Conservation (phyloP, 1,284 basidiomycete species). For the Malassezia vespertilionis region DNA sequence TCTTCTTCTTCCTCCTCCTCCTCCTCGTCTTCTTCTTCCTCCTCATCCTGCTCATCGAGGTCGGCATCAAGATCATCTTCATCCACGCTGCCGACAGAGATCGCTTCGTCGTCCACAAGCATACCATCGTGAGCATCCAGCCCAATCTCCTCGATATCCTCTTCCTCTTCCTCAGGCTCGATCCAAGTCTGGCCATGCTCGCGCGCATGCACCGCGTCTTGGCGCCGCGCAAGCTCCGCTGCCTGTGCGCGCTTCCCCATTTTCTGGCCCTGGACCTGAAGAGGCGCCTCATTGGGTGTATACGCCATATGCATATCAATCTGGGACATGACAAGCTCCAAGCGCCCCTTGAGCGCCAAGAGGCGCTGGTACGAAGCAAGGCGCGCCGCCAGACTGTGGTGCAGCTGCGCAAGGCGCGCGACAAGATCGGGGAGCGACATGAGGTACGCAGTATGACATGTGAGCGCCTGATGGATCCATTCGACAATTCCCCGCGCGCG, state of each 20-base stretch:
- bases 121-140: conserved; percentile 18
- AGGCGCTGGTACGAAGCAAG: conserved; percentile 74
- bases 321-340: conserved; percentile 87
- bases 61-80: conserved; percentile 16
- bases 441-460: conserved; percentile 79
- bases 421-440: conserved; percentile 86
- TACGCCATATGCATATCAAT: conserved; percentile 61
- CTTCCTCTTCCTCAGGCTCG: conserved; percentile 26
- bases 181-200: conserved; percentile 31
- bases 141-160: conserved; percentile 31
- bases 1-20: conserved; percentile 13
- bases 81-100: conserved; percentile 26
- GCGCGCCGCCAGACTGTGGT: conserved; percentile 69
- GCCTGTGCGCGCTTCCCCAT: conserved; percentile 15
- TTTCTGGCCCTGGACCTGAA: conserved; percentile 32
- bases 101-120: conserved; percentile 13
- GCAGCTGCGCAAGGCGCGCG: conserved; percentile 67
- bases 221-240: conserved; percentile 18
- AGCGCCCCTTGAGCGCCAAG: conserved; percentile 70
- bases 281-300: conserved; percentile 20
- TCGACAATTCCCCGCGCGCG: conserved; percentile 59
- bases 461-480: conserved; percentile 80
- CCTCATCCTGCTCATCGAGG: conserved; percentile 6
- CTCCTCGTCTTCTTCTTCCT: conserved; percentile 14
- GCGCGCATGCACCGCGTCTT: conserved; percentile 17